Evolutionary conservation across 768 basidiomycete species (phyloP), one percentile per base, ranked within the genome.

Genomic region (Serpula lacrymans): DNA sequence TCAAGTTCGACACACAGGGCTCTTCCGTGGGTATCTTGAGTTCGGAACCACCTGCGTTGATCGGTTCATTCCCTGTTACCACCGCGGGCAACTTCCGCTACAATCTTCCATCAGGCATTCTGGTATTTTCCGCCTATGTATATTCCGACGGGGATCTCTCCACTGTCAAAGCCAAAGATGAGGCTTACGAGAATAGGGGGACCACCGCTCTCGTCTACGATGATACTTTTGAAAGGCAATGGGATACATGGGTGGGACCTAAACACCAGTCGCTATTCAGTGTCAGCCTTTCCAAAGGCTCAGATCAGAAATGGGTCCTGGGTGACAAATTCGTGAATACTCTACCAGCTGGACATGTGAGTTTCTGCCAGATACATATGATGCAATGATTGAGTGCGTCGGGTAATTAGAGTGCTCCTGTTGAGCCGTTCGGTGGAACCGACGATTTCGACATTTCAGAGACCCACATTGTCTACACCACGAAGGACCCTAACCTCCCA

Each of bases 111-210:
- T 66, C 75, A 4, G 77, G 78, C 12, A 52, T 73, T 33, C 75
- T 99, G 26, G 80, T 90, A 5, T 97, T 99, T 68, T 87, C 90
- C 0, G 89, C 88, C 24, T 71, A 78, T 39, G 90, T 95, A 4
- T 84, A 88, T 55, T 63, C 76, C 2, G 87, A 94, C 45, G 84
- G 82, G 2, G 74, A 84, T 45, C 64, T 96, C 34, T 77, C 72
- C 27, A 71, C 79, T 8, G 83, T 84, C 18, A 75, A 72, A 47
- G 70, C 78, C 50, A 75, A 85, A 49, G 89, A 95, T 55, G 68
- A 82, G 47, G 72, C 68, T 29, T 87, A 81, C 70, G 79, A 84
- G 39, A 74, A 80, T 41, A 75, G 85, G 2, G 92, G 89, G 4
- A 77, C 80, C 38, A 72, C 74, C 1, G 91, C 88, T 1, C 60